Evolutionary conservation across 23 red algal species (phyloP).

Genomic region (Gracilariopsis chorda): DNA sequence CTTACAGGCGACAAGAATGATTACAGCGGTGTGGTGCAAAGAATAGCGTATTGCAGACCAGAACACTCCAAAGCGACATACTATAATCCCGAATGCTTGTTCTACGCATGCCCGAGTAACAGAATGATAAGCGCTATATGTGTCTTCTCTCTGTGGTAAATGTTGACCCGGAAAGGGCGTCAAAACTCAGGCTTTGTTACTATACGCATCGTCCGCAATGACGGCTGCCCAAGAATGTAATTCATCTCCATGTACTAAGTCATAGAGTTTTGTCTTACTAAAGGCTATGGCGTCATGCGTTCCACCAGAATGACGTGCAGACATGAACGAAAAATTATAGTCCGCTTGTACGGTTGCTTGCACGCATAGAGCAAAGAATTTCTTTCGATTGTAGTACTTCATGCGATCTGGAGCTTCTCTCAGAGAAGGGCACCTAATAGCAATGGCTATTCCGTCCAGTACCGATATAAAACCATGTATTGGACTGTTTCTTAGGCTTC

Average conservation of each 20-base stretch:
- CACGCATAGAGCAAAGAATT: not conserved
- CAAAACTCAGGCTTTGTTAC: not conserved
- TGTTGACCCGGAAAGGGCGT: not conserved
- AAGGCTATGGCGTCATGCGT: not conserved
- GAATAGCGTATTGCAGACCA: not conserved
- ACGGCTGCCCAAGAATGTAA: not conserved
- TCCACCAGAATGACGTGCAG: not conserved
- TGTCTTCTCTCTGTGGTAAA: not conserved
- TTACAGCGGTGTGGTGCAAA: not conserved
- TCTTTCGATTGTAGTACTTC: not conserved
- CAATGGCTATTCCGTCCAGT: not conserved
- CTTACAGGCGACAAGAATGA: not conserved
- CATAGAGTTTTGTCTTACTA: not conserved
- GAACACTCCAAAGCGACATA: not conserved
- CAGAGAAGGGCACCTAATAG: not conserved
- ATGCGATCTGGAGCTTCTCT: not conserved
- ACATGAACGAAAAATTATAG: not conserved
- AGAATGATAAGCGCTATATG: not conserved
- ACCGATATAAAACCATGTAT: not conserved
- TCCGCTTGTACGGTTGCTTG: not conserved
- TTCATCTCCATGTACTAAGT: not conserved
- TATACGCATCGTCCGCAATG: not conserved
- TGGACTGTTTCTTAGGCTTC: no score
- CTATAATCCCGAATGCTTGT: not conserved
- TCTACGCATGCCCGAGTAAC: not conserved